Evolutionary conservation across 768 basidiomycete species (phyloP).

Genomic region (Termitomyces sp.): DNA sequence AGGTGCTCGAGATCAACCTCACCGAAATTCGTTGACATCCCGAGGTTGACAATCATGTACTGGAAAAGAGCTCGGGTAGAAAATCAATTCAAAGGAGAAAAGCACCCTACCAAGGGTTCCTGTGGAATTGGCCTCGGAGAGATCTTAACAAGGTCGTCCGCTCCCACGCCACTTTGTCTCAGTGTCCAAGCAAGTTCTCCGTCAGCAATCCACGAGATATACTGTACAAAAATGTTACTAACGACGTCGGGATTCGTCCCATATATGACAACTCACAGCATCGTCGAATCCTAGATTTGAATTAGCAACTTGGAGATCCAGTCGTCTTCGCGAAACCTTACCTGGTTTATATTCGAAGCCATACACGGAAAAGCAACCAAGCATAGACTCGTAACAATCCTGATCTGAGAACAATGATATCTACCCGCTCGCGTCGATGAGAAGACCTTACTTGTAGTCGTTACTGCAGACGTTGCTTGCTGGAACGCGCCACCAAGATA

Average conservation of each 20-base stretch:
- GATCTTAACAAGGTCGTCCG: conserved; percentile 56
- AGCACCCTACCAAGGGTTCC: conserved; percentile 69
- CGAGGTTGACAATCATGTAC: conserved; percentile 86
- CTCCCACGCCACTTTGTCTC: conserved; percentile 55
- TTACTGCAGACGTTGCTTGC: conserved; percentile 75
- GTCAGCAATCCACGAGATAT: conserved; percentile 77
- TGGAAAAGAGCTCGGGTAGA: conserved; percentile 22
- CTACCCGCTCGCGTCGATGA: neutral
- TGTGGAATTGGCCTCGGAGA: conserved; percentile 67
- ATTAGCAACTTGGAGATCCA: neutral
- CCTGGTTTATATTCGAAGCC: conserved; percentile 83
- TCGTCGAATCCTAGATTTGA: conserved; percentile 37
- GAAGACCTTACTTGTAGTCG: conserved; percentile 47
- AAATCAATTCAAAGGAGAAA: neutral
- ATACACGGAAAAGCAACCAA: conserved; percentile 62
- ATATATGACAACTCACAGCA: conserved; percentile 38
- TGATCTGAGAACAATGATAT: conserved; percentile 41
- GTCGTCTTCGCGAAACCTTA: conserved; percentile 8
- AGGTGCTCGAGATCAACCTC: conserved; percentile 67
- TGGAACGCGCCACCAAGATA: conserved; percentile 80
- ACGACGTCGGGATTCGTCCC: neutral
- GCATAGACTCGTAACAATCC: conserved; percentile 58
- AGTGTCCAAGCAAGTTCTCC: conserved; percentile 67
- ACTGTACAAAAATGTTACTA: conserved; percentile 32
- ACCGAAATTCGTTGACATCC: conserved; percentile 78